phyloP scores from a whole-genome alignment of 805 yeast species.

The Phaffomyces opuntiae region DNA sequence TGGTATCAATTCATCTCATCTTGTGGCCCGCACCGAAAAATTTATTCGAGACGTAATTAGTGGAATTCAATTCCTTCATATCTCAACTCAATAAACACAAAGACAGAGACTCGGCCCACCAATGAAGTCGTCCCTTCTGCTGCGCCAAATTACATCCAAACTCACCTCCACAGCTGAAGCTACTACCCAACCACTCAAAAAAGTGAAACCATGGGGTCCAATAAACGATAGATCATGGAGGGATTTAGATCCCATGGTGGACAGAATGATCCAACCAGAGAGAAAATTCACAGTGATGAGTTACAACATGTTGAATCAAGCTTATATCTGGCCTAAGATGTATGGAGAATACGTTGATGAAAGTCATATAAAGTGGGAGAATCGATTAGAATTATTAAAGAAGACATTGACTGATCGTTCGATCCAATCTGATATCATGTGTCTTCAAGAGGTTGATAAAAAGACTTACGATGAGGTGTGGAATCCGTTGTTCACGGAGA shows the following conservation, averaged over 20 bases:
- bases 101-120: no score
- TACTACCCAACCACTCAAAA: not conserved
- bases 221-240: conserved; percentile 5
- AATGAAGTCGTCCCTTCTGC: not conserved
- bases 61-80: no score
- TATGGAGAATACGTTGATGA: conserved; percentile 44
- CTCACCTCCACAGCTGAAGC: not conserved
- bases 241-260: conserved; percentile 5
- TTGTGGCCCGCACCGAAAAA: not conserved
- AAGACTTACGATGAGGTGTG: conserved; percentile 34
- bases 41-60: no score
- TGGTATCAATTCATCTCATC: no score
- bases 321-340: conserved; percentile 54
- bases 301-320: conserved; percentile 43
- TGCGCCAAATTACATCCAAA: not conserved
- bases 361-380: conserved; percentile 41
- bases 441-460: conserved; percentile 47
- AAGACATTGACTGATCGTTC: conserved; percentile 27
- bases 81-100: not conserved
- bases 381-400: conserved; percentile 38
- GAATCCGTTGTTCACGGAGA: conserved; percentile 26
- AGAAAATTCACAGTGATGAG: conserved; percentile 26
- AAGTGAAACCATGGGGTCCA: conserved; percentile 1
- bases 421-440: conserved; percentile 47
- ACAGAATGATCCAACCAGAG: not conserved